A percentile compares a stretch with the other conserved stretches of the same genome.
Evolutionary conservation across 2,329 filamentous ascomycete genomes (phyloP).

Genomic region (Penicillium sp.): DNA sequence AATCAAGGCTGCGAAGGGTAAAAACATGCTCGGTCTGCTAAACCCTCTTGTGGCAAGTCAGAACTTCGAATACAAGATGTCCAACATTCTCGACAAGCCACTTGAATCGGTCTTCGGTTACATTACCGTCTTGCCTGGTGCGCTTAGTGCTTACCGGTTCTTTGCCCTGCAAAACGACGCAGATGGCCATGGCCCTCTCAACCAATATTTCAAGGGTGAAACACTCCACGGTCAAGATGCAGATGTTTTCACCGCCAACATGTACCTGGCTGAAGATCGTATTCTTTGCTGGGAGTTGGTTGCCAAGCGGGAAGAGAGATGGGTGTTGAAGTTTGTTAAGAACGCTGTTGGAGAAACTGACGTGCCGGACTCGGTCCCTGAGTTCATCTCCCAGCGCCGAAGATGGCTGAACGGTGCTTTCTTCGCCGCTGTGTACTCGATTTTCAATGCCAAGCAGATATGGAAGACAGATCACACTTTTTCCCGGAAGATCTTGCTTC

Average conservation of each 20-base stretch:
- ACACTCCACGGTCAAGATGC: conserved; percentile 94
- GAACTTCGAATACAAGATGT: conserved; percentile 99
- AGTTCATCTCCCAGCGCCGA: conserved; percentile 94
- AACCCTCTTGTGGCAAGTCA: conserved; percentile 95
- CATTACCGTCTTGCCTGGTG: conserved; percentile 93
- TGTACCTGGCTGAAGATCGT: conserved; percentile 98
- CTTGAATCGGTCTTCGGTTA: conserved; percentile 97
- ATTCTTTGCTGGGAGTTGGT: conserved; percentile 98
- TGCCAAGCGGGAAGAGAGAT: conserved; percentile 88
- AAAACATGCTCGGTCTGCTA: conserved; percentile 73
- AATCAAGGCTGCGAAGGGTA: conserved; percentile 95
- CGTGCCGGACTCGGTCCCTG: conserved; percentile 89
- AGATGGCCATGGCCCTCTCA: conserved; percentile 88
- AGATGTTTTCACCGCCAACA: conserved; percentile 96
- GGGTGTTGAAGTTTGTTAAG: conserved; percentile 98
- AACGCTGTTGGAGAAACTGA: conserved; percentile 95
- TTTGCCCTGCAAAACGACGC: conserved; percentile 95
- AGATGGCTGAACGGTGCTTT: conserved; percentile 98
- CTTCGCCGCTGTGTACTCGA: conserved; percentile 95
- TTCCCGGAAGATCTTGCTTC: conserved; percentile 81
- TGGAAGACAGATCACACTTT: conserved; percentile 91
- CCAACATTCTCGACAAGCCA: conserved; percentile 96
- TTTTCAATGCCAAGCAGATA: conserved; percentile 91
- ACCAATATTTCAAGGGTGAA: conserved; percentile 99
- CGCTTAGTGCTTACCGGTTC: conserved; percentile 91